A percentile compares a stretch with the other conserved stretches of the same genome.
Conservation (phyloP, 768 basidiomycete genomes). For the Kwoniella heveanensis region DNA sequence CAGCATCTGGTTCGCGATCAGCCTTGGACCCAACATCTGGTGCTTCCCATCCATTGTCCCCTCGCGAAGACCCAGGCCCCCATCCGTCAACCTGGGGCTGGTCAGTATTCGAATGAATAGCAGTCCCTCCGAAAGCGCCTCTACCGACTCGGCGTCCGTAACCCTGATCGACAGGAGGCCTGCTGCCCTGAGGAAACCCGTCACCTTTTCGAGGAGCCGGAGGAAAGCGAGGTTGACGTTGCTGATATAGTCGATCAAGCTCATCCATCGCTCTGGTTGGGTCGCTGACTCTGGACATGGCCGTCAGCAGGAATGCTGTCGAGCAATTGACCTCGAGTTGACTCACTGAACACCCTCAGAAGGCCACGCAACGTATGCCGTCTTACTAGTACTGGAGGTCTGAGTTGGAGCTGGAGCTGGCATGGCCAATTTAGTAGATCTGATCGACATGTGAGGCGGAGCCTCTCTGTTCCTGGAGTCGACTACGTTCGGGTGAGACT, state of each 20-base stretch:
- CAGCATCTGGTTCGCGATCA: neutral
- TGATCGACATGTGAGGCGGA: neutral
- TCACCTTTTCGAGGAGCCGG: neutral
- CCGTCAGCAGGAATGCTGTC: too few relatives aligned
- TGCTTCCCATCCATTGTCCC: neutral
- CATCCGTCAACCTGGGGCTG: conserved; percentile 7
- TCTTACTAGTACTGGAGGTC: neutral
- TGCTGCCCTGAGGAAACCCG: neutral
- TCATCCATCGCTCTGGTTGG: neutral
- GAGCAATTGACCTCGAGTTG: neutral
- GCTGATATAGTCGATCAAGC: neutral
- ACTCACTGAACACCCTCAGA: conserved; percentile 1
- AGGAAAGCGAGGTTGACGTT: neutral
- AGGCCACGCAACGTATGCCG: neutral
- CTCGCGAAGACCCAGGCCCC: neutral
- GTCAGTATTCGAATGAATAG: neutral
- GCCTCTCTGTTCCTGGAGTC: too few relatives aligned
- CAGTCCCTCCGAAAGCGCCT: neutral
- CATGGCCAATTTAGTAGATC: neutral
- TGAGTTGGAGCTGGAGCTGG: neutral
- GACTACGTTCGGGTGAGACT: too few relatives aligned
- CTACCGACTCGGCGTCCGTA: neutral
- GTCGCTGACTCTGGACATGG: neutral
- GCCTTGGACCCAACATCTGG: too few relatives aligned
- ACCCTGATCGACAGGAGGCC: neutral